Evolutionary conservation across 345 rosid genomes (phyloP), one percentile per base, ranked within the genome.

Genomic region (Citropsis articulata): DNA sequence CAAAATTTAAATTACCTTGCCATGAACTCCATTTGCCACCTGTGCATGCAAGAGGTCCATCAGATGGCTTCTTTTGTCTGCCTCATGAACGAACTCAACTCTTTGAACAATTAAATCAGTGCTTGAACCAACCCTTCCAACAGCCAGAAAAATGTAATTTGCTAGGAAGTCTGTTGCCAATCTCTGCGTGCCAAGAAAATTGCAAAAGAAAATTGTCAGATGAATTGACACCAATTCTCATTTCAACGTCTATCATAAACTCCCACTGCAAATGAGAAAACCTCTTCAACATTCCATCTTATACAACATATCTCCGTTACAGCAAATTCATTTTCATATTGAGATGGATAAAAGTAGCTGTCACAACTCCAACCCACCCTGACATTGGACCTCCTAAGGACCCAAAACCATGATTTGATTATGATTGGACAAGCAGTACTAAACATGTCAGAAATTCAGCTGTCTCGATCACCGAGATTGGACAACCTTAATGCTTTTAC

Each of bases 31-130:
- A 86, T 82, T 90, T 72, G 83, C 95, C 86, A 91, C 90, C 81
- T 96, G 99, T 33, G 99, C 99, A 73, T 94, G 97, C 82, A 96
- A 96, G 72, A 96, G 98, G 84, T 96, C 99, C 99, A 96, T 96
- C 71, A 96, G 98, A 77, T 94, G 95, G 85, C 99, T 96, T 89
- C 99, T 92, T 87, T 96, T 96, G 86, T 96, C 99, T 30, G 94
- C 79, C 40, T 94, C 98, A 9, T 87, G 93, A 71, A 96, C 99
- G 83, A 89, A 90, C 78, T 94, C 99, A 77, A 96, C 98, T 81
- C 99, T 91, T 80, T 96, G 99, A 75, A 85, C 89, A 79, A 96
- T 96, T 85, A 96, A 84, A 88, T 96, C 99, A 77, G 99, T 96
- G 84, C 99, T 96, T 73, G 99, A 96, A 71, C 99, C 99, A 66